Percentiles rank a stretch among this genome's conserved stretches.
Evolutionary conservation across 495 filamentous ascomycete species (phyloP).

Genomic region (Hypoxylon crocopeplum): DNA sequence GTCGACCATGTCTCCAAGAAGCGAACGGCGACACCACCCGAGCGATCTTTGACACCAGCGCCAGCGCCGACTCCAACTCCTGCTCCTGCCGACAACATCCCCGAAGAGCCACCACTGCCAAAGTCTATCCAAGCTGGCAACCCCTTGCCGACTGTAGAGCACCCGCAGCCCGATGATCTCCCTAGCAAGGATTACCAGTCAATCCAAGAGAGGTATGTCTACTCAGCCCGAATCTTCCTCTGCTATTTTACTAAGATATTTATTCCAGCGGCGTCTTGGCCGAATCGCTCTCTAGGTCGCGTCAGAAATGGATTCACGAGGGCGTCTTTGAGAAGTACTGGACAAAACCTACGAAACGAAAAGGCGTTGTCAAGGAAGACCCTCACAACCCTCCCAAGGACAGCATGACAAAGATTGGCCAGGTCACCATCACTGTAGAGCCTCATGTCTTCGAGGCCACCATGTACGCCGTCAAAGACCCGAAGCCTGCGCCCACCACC

Average conservation of each 20-base stretch:
- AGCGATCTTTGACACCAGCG: conserved; percentile 40
- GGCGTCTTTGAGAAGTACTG: conserved; percentile 93
- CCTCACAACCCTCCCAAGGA: conserved; percentile 82
- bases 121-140: conserved; percentile 63
- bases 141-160: conserved; percentile 74
- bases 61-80: conserved; percentile 47
- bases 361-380: conserved; percentile 71
- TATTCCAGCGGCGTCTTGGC: conserved; percentile 76
- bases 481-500: conserved; percentile 51
- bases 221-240: too few species aligned
- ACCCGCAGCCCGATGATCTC: conserved; percentile 70
- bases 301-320: conserved; percentile 86
- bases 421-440: conserved; percentile 81
- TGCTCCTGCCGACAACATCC: conserved; percentile 33
- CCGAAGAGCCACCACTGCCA: conserved; percentile 64
- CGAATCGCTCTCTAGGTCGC: conserved; percentile 82
- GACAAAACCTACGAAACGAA: conserved; percentile 86
- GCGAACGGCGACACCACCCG: conserved; percentile 51
- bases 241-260: too few species aligned
- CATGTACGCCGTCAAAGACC: conserved; percentile 84
- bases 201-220: conserved; percentile 77
- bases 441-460: conserved; percentile 90
- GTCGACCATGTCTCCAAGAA: conserved; percentile 59
- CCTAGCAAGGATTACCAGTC: conserved; percentile 77
- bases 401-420: conserved; percentile 83